A percentile compares a stretch with the other conserved stretches of the same genome.
phyloP scores from a whole-genome alignment of 179 eudicot genomes.

The Sideroxylon spinosum region DNA sequence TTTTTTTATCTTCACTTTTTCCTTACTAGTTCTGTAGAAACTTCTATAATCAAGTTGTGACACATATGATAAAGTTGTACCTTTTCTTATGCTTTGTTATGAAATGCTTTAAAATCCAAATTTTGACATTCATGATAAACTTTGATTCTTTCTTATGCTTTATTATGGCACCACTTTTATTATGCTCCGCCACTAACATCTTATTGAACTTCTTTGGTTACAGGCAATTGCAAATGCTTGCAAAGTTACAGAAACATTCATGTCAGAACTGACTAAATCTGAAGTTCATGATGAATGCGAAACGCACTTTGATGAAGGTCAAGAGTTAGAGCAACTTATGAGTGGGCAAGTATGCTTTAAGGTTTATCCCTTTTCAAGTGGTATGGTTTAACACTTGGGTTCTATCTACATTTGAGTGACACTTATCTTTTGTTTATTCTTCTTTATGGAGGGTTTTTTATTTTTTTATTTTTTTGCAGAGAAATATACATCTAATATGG shows the following conservation, averaged over 20 bases:
- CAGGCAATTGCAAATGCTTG: slow-evolving; percentile 79
- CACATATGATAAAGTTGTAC: not conserved
- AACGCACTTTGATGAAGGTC: slow-evolving; percentile 55
- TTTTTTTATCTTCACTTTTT: not conserved
- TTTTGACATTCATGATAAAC: no score
- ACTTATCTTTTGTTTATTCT: slow-evolving; percentile 10
- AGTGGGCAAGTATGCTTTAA: slow-evolving; percentile 71
- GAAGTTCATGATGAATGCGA: slow-evolving; percentile 54
- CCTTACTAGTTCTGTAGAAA: not conserved
- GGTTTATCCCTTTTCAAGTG: slow-evolving; percentile 66
- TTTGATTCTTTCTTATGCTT: no score
- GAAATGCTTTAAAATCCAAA: not conserved
- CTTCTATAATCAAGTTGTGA: not conserved
- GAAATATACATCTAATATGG: slow-evolving; percentile 30
- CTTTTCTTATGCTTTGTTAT: not conserved
- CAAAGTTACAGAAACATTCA: slow-evolving; percentile 39
- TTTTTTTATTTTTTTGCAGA: slow-evolving; percentile 42
- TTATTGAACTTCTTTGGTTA: slow-evolving; percentile 20
- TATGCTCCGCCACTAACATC: not conserved
- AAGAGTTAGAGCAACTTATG: slow-evolving; percentile 81
- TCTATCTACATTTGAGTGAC: slow-evolving; percentile 1
- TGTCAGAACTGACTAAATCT: slow-evolving; percentile 43
- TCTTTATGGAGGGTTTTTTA: slow-evolving; percentile 5
- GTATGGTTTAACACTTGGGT: slow-evolving; percentile 36
- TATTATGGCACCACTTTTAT: not conserved